Base-by-base conservation (phyloP, 1,139 yeast genomes). In the Pichia sp. region DNA sequence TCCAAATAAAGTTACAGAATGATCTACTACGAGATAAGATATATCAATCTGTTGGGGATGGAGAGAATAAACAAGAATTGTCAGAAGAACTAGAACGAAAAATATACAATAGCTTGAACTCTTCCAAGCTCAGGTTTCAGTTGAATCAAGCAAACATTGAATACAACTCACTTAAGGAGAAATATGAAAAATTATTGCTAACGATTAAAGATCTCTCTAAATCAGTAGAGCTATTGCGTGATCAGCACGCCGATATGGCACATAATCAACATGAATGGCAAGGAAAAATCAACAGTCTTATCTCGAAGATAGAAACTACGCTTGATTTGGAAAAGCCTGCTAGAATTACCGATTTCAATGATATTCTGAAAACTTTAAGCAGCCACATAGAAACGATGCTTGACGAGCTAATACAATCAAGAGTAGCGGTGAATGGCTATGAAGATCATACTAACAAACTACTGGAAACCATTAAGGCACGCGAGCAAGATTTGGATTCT, bases 361-460 rank as follows among this genome's bases (percentile, higher is more conserved):
- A 54, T 48, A 45, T 45, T 16, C 45, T 51, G 27, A 34, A 45
- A n/a, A 43, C 46, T 2, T 33, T 54, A 6, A 24, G 31, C 12
- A 27, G 16, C 36, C 83, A 82, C 60, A 69, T 83, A 33, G 75
- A 76, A 6, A 73, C 72, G 50, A 66, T 84, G 51, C 29, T 46
- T 27, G 40, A 20, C 9, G 70, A 31, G 27, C 17, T 49, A 8
- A 27, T 34, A 16, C 4, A 44, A 6, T 50, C 42, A 1, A 44
- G 31, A 16, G 31, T 36, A 24, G 10, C 12, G 10, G 33, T 40
- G 6, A 14, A 63, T 8, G 62, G 64, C 29, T 51, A 68, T 4
- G 41, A 78, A 84, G 8, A 73, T 84, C 17, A 81, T 83, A 1
- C 74, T 77, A 49, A 85, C 10, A 16, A 46, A 16, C 16, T 49